Conservation (phyloP, 345 rosid genomes). For the Ricinus communis region DNA sequence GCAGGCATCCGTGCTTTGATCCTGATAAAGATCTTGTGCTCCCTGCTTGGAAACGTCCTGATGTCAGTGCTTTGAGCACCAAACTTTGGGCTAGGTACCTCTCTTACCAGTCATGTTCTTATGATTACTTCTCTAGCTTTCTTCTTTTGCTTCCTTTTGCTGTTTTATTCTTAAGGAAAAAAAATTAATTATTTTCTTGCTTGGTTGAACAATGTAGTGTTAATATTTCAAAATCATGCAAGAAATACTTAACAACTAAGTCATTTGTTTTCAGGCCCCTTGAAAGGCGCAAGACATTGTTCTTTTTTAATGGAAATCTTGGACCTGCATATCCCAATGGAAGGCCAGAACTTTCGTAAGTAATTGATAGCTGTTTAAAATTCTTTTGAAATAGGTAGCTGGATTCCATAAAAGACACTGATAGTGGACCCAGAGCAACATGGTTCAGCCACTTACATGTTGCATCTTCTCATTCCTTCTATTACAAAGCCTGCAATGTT, state of each 20-base stretch:
- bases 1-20: conserved; percentile 93
- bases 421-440: neutral
- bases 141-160: no score
- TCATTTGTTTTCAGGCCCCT: conserved; percentile 51
- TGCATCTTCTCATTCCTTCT: neutral
- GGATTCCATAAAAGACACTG: neutral
- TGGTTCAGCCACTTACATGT: neutral
- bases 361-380: conserved; percentile 15
- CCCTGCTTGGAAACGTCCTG: conserved; percentile 98
- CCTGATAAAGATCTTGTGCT: conserved; percentile 92
- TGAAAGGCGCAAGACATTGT: conserved; percentile 73
- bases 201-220: conserved; percentile 4
- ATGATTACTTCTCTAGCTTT: neutral
- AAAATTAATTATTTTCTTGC: neutral
- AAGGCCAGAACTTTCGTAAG: conserved; percentile 93
- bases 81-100: conserved; percentile 71
- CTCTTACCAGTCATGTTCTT: conserved; percentile 12
- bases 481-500: neutral
- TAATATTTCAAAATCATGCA: neutral
- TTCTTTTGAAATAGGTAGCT: neutral
- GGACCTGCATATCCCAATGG: conserved; percentile 84
- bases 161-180: neutral
- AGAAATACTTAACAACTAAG: conserved; percentile 2
- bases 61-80: conserved; percentile 47
- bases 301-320: conserved; percentile 94